A percentile compares a stretch with the other conserved stretches of the same genome.
Evolutionary conservation across 2,329 filamentous ascomycete species (phyloP).

Genomic region (Arthrobotrys pseudoclavata): DNA sequence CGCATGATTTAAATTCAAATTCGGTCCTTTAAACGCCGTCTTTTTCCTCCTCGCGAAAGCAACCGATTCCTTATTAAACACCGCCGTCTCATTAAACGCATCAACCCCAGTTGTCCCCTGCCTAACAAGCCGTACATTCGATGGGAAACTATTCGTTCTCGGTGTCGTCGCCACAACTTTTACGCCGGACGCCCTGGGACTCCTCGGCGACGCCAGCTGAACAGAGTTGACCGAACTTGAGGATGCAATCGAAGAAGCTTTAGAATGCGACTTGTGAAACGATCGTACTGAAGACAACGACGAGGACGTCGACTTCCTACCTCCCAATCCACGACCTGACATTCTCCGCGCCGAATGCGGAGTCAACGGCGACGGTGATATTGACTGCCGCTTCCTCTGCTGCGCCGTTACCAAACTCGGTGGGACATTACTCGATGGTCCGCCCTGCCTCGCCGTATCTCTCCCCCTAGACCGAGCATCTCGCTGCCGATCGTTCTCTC

Average conservation of each 20-base stretch:
- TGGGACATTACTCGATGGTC: constrained; percentile 35
- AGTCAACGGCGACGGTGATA: constrained; percentile 88
- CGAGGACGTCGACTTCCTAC: constrained; percentile 94
- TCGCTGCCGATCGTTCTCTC: constrained; percentile 48
- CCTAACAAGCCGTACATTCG: constrained; percentile 85
- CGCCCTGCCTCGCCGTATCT: constrained; percentile 35
- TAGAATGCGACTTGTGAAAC: constrained; percentile 91
- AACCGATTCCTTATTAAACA: constrained; percentile 72
- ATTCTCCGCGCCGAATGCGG: constrained; percentile 88
- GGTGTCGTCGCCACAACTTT: constrained; percentile 93
- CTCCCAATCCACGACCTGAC: constrained; percentile 83
- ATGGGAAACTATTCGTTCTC: constrained; percentile 78
- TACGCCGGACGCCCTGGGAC: constrained; percentile 91
- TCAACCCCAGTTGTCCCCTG: constrained; percentile 66
- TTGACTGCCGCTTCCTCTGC: constrained; percentile 79
- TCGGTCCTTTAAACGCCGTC: constrained; percentile 84
- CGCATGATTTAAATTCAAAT: constrained; percentile 71
- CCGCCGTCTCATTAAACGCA: constrained; percentile 65
- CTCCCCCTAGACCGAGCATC: constrained; percentile 44
- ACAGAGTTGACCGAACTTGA: constrained; percentile 79
- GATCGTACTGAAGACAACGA: constrained; percentile 93
- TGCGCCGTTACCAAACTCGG: constrained; percentile 39
- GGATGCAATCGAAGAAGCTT: constrained; percentile 87
- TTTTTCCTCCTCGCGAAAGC: constrained; percentile 86
- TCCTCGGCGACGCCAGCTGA: constrained; percentile 75